Base-by-base conservation (phyloP, 768 basidiomycete species). In the Leccinellum luteum region DNA sequence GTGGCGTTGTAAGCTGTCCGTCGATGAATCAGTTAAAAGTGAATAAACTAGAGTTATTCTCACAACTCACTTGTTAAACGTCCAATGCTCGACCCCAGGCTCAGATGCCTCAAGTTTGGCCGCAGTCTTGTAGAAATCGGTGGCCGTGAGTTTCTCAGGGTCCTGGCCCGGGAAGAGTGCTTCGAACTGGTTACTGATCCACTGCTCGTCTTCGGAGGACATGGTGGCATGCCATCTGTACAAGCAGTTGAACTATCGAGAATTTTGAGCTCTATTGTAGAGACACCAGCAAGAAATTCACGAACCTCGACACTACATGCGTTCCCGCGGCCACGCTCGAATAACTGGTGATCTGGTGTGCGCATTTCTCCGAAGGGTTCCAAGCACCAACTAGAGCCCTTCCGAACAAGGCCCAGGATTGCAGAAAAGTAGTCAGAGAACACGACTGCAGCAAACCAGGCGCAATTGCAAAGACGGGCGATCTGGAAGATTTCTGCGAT, bases 211-310 rank as follows among this genome's bases (percentile, higher is more conserved):
- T 53, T 80, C 78, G 15, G 66, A 63, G 45, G 87, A 90, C 0
- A 87, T 90, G 0, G 91, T 92, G 1, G 92, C 86, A 48, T 94
- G 92, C 92, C 92, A 84, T 19, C 89, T 82, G 71, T 93, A 93
- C 55, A 93, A 73, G 64, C 87, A 88, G 64, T 93, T 93, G 76
- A 93, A 93, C 87, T 90, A 38, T 19, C 10, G 3, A 49, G 47
- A 44, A 3, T 4, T 6, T 43, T 66, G 12, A 66, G 27, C 41
- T 27, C 15, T 30, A 12, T 12, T 8, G 2, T 38, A 38, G 5
- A 27, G 35, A 41, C n/a, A 9, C 38, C 1, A 2, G 38, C 43
- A 30, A 27, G 6, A 52, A 41, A 41, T 48, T 21, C 38, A 66
- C 73, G 35, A 59, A 88, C 89, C 79, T 94, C 91, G 30, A 91